Conservation (phyloP, 164 flowering plant genomes). For the Macadamia integrifolia region DNA sequence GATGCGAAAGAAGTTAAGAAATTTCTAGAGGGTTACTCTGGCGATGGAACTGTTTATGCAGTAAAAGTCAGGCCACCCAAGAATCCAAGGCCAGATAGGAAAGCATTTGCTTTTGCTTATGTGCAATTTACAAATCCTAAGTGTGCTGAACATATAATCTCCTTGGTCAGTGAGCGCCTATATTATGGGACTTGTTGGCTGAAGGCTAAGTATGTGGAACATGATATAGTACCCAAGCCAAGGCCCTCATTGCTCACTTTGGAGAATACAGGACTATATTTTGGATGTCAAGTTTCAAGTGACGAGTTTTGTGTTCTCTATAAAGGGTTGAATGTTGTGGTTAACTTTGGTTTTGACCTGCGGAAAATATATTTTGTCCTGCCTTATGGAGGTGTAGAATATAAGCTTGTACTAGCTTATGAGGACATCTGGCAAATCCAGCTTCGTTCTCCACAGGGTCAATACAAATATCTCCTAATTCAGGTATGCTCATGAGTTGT, state of each 20-base stretch:
- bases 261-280: conserved; percentile 28
- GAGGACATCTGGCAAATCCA: conserved; percentile 68
- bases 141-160: conserved; percentile 32
- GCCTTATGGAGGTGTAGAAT: conserved; percentile 4
- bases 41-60: conserved; percentile 50
- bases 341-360: conserved; percentile 42
- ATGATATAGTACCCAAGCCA: conserved; percentile 54
- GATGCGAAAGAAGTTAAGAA: conserved; percentile 34
- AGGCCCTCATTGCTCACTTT: conserved; percentile 30
- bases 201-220: conserved; percentile 32
- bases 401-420: conserved; percentile 43
- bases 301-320: conserved; percentile 41
- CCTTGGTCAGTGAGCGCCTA: conserved; percentile 24
- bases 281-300: conserved; percentile 62
- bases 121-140: conserved; percentile 47
- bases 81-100: conserved; percentile 12
- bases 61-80: conserved; percentile 35
- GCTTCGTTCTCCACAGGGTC: conserved; percentile 33
- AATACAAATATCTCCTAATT: conserved; percentile 44
- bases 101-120: conserved; percentile 34
- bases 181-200: conserved; percentile 35
- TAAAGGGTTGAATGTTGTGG: conserved; percentile 24
- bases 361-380: conserved; percentile 19
- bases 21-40: conserved; percentile 46
- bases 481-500: conserved; percentile 42